Evolutionary conservation across 805 yeast genomes (phyloP).

Genomic region (Debaryomyces tyrocola): DNA sequence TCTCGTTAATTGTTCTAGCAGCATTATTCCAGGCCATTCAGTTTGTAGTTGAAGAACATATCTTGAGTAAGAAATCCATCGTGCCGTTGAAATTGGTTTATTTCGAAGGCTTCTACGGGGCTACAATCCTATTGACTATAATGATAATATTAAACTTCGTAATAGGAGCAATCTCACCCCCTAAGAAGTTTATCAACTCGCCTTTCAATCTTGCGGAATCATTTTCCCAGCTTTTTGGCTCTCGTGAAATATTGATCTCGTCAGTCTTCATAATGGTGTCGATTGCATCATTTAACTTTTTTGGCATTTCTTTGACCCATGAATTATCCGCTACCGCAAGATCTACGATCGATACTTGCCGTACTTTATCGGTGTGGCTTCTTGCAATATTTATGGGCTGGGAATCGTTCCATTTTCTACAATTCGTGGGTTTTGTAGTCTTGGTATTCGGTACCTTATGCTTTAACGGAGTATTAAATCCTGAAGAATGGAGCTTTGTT

Average conservation of each 20-base stretch:
- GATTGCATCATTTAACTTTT: slow-evolving; percentile 69
- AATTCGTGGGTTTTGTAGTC: slow-evolving; percentile 60
- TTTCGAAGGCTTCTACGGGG: slow-evolving; percentile 72
- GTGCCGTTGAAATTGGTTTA: slow-evolving; percentile 69
- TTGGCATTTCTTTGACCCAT: slow-evolving; percentile 69
- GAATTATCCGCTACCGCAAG: slow-evolving; percentile 72
- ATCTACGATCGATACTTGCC: slow-evolving; percentile 74
- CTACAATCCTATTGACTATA: slow-evolving; percentile 39
- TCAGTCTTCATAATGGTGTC: slow-evolving; percentile 69
- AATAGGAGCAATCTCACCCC: slow-evolving; percentile 31
- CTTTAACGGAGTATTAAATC: slow-evolving; percentile 67
- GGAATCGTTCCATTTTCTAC: slow-evolving; percentile 67
- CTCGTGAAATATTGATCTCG: slow-evolving; percentile 45
- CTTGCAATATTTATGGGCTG: slow-evolving; percentile 70
- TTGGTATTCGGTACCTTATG: slow-evolving; percentile 72
- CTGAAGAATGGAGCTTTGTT: slow-evolving; percentile 47
- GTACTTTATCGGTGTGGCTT: slow-evolving; percentile 75
- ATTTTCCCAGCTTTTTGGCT: slow-evolving; percentile 47
- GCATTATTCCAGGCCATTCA: slow-evolving; percentile 73
- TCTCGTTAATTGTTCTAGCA: slow-evolving; percentile 56
- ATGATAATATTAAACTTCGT: slow-evolving; percentile 46
- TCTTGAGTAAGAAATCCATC: slow-evolving; percentile 52
- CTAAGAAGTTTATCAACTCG: slow-evolving; percentile 42
- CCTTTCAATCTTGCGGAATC: slow-evolving; percentile 57
- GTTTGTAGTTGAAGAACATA: slow-evolving; percentile 75